These are phyloP conservation scores for Rubroboletus satanas DNA, from an alignment of 768 basidiomycete species.

Conservation along the genomic window DNA sequence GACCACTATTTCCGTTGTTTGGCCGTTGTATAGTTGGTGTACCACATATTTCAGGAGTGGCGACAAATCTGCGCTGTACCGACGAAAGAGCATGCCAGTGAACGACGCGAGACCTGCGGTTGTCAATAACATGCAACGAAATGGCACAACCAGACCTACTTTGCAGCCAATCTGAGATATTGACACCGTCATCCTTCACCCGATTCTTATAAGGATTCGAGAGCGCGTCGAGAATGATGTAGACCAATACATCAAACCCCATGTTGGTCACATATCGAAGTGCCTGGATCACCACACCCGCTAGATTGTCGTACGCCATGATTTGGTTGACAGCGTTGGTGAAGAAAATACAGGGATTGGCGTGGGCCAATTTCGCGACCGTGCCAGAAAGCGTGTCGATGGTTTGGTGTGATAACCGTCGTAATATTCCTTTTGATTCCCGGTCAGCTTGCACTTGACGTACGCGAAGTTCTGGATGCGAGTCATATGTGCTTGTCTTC, in stretches of 20 bases:
- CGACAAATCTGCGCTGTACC: conserved; percentile 79
- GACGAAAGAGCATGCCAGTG: conserved; percentile 85
- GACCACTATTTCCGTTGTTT: conserved; percentile 85
- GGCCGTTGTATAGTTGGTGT: conserved; percentile 80
- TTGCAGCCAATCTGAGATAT: conserved; percentile 86
- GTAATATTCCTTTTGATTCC: conserved; percentile 85
- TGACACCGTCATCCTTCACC: conserved; percentile 90
- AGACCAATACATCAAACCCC: conserved; percentile 92
- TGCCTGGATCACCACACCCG: conserved; percentile 84
- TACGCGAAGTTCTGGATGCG: conserved; percentile 75
- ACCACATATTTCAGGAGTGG: conserved; percentile 87
- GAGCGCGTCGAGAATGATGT: conserved; percentile 80
- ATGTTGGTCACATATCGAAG: conserved; percentile 86
- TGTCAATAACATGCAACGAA: conserved; percentile 18
- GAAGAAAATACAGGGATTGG: conserved; percentile 92
- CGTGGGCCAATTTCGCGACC: conserved; percentile 90
- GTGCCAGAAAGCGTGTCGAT: conserved; percentile 81
- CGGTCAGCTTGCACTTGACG: conserved; percentile 80
- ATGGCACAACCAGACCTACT: conserved; percentile 52
- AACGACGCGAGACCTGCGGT: conserved; percentile 82
- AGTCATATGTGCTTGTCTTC: conserved; percentile 68
- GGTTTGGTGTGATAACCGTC: conserved; percentile 81
- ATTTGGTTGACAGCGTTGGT: conserved; percentile 86
- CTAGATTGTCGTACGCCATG: conserved; percentile 94
- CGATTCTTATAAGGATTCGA: conserved; percentile 77